These are phyloP conservation scores for Aspergillus ochraceoroseus DNA, from an alignment of 2,329 filamentous ascomycete species.

Conservation along the genomic window DNA sequence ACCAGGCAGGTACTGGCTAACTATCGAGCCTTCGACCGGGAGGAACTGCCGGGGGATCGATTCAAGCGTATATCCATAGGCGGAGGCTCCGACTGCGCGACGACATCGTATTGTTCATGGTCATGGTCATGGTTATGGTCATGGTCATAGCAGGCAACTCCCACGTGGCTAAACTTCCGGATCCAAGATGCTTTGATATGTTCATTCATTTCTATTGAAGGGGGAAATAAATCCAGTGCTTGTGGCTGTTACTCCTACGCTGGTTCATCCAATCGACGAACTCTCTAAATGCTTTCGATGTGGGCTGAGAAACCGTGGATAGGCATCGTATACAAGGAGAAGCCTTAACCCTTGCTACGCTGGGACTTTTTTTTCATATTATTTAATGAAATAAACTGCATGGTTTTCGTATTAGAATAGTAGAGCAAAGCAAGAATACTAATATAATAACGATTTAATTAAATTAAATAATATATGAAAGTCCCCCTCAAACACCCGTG, in stretches of 20 bases:
- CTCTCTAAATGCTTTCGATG: conserved; percentile 3
- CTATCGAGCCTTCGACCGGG: background rate
- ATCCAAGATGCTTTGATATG: conserved; percentile 13
- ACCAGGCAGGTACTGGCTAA: conserved; percentile 13
- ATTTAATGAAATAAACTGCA: too few species aligned
- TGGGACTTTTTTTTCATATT: too few species aligned
- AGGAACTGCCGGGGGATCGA: conserved; percentile 7
- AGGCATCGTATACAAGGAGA: too few species aligned
- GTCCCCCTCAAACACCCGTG: too few species aligned
- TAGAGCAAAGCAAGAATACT: too few species aligned
- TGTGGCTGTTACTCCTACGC: conserved; percentile 2
- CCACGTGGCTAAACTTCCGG: conserved; percentile 6
- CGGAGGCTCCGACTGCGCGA: background rate
- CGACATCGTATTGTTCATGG: too few species aligned
- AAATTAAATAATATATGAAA: too few species aligned
- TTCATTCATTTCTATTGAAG: conserved; percentile 15
- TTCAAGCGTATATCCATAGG: conserved; percentile 3
- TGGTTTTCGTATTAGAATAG: too few species aligned
- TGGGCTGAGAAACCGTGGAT: conserved; percentile 14
- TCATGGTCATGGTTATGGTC: background rate
- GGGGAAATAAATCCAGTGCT: conserved; percentile 17
- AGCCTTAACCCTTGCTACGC: too few species aligned
- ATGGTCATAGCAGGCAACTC: conserved; percentile 16
- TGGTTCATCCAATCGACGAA: conserved; percentile 14
- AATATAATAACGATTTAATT: too few species aligned